Evolutionary conservation across 208 protist species (phyloP).

Genomic region (Crithidia bombi): DNA sequence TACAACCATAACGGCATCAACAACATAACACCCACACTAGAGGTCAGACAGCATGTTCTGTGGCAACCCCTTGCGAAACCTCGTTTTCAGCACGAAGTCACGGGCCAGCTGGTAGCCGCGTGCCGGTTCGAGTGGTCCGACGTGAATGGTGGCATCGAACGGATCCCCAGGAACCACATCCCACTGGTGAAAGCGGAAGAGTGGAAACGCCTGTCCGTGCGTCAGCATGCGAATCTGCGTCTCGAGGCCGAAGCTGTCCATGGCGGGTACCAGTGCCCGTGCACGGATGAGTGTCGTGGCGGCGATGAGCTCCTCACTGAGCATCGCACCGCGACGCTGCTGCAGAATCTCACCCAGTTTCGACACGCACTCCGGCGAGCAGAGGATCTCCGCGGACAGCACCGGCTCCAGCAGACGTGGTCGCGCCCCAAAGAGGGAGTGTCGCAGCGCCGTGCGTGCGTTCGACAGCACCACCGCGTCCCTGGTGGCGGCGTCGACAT

Average conservation of each 20-base stretch:
- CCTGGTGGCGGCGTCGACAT: conserved; percentile 43
- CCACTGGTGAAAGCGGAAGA: conserved; percentile 97
- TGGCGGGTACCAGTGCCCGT: conserved; percentile 95
- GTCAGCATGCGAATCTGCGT: conserved; percentile 98
- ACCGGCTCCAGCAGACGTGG: conserved; percentile 99
- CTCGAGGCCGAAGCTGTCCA: conserved; percentile 99
- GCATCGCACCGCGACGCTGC: conserved; percentile 93
- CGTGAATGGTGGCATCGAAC: conserved; percentile 95
- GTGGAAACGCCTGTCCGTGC: conserved; percentile 95
- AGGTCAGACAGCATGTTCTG: conserved; percentile 63
- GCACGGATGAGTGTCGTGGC: conserved; percentile 97
- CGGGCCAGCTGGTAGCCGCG: conserved; percentile 94
- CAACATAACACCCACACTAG: conserved; percentile 18
- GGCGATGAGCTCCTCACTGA: conserved; percentile 90
- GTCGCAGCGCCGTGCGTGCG: conserved; percentile 92
- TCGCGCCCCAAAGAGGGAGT: conserved; percentile 94
- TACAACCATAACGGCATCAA: not conserved
- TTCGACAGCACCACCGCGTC: conserved; percentile 79
- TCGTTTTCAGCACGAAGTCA: conserved; percentile 99
- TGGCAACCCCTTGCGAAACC: conserved; percentile 96
- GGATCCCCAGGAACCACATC: conserved; percentile 98
- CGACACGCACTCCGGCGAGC: conserved; percentile 82
- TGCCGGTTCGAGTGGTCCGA: conserved; percentile 96
- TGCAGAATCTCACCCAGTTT: conserved; percentile 89
- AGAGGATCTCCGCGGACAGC: conserved; percentile 94